phyloP scores from a whole-genome alignment of 495 filamentous ascomycete species.

The Lindgomyces ingoldianus region DNA sequence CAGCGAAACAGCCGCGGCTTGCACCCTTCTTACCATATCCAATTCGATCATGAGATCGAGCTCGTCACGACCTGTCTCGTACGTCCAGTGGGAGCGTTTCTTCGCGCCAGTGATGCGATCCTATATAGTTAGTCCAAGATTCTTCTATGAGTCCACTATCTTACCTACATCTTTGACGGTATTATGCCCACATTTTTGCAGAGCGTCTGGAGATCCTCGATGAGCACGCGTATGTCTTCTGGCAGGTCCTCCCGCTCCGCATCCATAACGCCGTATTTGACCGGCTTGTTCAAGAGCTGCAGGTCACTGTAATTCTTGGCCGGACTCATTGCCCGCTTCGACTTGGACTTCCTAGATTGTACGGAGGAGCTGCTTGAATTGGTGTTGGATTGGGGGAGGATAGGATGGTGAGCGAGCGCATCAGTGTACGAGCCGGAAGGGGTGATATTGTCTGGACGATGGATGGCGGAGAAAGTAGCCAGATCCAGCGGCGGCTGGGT shows the following conservation, averaged over 20 bases:
- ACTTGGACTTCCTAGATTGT: slow-evolving; percentile 27
- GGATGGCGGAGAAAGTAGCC: no score
- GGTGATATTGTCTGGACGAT: no score
- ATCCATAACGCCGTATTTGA: slow-evolving; percentile 24
- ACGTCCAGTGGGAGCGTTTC: slow-evolving; percentile 19
- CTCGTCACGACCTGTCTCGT: slow-evolving; percentile 19
- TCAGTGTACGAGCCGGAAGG: no score
- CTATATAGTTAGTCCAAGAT: slow-evolving; percentile 12
- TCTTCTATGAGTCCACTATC: slow-evolving; percentile 9
- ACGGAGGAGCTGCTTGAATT: no score
- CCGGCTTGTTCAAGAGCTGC: slow-evolving; percentile 24
- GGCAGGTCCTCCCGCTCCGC: slow-evolving; percentile 24
- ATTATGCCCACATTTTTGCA: slow-evolving; percentile 27
- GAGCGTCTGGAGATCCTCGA: slow-evolving; percentile 22
- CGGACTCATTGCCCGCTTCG: slow-evolving; percentile 22
- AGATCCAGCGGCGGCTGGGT: no score
- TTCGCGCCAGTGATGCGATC: slow-evolving; percentile 11
- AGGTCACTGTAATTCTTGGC: slow-evolving; percentile 22
- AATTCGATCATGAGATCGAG: slow-evolving; percentile 26
- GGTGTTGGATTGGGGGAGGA: no score
- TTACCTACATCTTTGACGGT: slow-evolving; percentile 26
- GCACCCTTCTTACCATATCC: slow-evolving; percentile 18
- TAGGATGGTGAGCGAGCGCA: no score
- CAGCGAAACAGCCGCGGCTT: slow-evolving; percentile 24
- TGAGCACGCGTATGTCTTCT: slow-evolving; percentile 16